Conservation (phyloP, 2,329 filamentous ascomycete genomes). For the Colletotrichum sidae region DNA sequence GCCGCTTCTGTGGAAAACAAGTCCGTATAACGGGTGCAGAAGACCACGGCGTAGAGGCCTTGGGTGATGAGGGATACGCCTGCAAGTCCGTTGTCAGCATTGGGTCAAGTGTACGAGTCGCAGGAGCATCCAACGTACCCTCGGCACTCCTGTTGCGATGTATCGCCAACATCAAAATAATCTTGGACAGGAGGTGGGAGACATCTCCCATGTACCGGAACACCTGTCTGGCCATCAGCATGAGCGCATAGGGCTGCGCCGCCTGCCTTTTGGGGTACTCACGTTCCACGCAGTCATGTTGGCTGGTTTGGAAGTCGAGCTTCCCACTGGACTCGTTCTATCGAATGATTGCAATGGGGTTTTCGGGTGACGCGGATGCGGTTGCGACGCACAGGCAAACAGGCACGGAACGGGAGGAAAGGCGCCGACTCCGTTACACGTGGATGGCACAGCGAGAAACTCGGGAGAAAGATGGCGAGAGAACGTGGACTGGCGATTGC, state of each 20-base stretch:
- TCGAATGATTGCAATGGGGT: conserved; percentile 11
- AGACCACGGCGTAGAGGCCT: conserved; percentile 86
- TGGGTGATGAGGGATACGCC: conserved; percentile 94
- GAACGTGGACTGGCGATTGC: background rate
- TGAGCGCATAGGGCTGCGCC: background rate
- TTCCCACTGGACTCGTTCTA: conserved; percentile 14
- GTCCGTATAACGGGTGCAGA: conserved; percentile 88
- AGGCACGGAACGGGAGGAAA: conserved; percentile 16
- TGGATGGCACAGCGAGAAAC: conserved; percentile 31
- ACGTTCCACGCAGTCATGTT: conserved; percentile 57
- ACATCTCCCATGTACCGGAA: conserved; percentile 87
- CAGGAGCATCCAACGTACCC: conserved; percentile 58
- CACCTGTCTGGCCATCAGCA: conserved; percentile 51
- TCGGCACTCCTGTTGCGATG: conserved; percentile 89
- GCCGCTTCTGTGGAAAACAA: conserved; percentile 69
- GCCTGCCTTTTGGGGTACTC: conserved; percentile 36
- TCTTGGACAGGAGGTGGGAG: conserved; percentile 87
- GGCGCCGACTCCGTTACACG: conserved; percentile 35
- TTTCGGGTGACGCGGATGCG: conserved; percentile 13
- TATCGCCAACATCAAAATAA: conserved; percentile 90
- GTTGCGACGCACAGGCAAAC: conserved; percentile 34
- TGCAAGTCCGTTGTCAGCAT: conserved; percentile 48
- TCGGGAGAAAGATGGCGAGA: background rate
- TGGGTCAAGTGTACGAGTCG: background rate
- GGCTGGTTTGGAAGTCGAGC: conserved; percentile 35